Evolutionary conservation across 305 asterid genomes (phyloP).

Genomic region (Coffea humblotiana): DNA sequence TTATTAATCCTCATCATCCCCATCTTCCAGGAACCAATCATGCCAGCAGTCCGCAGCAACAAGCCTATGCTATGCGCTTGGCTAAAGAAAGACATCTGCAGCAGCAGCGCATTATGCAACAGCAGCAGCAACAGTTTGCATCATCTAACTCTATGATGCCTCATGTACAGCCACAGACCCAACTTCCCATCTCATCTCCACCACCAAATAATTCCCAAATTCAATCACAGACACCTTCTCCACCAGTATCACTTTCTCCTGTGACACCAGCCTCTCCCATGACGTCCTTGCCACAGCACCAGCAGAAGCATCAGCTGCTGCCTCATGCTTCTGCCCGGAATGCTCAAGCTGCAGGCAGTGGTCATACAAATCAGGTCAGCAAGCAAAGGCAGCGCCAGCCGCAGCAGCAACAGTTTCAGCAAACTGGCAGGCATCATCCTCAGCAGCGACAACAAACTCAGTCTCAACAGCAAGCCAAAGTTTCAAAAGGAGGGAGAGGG

Average conservation of each 20-base stretch:
- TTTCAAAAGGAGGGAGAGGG: constrained; percentile 72
- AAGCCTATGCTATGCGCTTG: constrained; percentile 66
- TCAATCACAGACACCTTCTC: constrained; percentile 47
- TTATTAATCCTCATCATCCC: constrained; percentile 51
- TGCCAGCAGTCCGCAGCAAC: constrained; percentile 57
- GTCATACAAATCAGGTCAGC: constrained; percentile 45
- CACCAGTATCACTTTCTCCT: constrained; percentile 47
- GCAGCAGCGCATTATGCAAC: constrained; percentile 47
- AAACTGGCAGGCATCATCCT: constrained; percentile 53
- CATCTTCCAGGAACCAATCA: constrained; percentile 70
- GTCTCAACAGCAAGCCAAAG: constrained; percentile 57
- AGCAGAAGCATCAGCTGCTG: constrained; percentile 49
- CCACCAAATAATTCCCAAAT: constrained; percentile 52
- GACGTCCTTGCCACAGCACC: constrained; percentile 51
- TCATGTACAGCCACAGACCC: constrained; percentile 48
- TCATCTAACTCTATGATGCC: constrained; percentile 53
- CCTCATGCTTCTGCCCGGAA: constrained; percentile 53
- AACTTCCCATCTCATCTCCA: constrained; percentile 59
- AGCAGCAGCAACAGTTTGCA: constrained; percentile 46
- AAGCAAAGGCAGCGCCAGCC: constrained; percentile 57
- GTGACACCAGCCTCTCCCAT: constrained; percentile 43
- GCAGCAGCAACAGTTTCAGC: constrained; percentile 55
- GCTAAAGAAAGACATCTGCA: constrained; percentile 75
- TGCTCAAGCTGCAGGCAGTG: constrained; percentile 50
- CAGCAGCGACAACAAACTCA: constrained; percentile 42